Base-by-base conservation (phyloP, 1,284 basidiomycete species). In the Sporisorium sorghi region DNA sequence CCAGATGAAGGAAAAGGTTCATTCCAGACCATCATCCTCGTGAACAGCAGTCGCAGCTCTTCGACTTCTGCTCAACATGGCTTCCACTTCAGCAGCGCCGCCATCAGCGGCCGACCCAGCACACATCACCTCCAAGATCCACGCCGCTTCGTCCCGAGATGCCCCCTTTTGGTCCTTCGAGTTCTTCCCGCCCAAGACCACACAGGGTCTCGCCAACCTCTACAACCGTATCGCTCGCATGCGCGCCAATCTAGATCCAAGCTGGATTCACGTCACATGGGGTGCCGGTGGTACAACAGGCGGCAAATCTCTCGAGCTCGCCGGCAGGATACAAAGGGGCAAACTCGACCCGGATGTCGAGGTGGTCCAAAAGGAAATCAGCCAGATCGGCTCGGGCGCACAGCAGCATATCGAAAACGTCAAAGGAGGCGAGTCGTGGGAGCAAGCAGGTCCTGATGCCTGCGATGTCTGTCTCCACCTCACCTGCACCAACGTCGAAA, bases 171-270 rank as follows among this genome's bases (percentile, higher is more conserved):
- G 74, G 75, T 90, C 85, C 91, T 92, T 10, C 92, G 94, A 86
- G 93, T 97, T 97, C 88, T 98, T 98, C 83, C 95, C 95, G 33
- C 94, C 95, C 3, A 89, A 93, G 65, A 97, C 95, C 47, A 91
- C 93, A 83, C 91, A 85, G 93, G 89, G 95, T 92, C 68, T 92
- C 92, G 91, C 70, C 90, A 83, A 84, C 50, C 65, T 84, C 21
- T 78, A 75, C 50, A 64, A 73, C 14, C 79, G 82, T 52, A 81
- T 84, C 39, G 65, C 68, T 3, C 80, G 82, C 28, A 83, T 83
- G 95, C 69, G 92, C 93, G 73, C 88, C 89, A 91, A 32, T 88
- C 95, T 76, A 17, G 52, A 66, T 5, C 83, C 83, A 0, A 70
- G 65, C 28, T 84, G 83, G 83, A 73, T 80, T 32, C 93, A 91